phyloP scores from a whole-genome alignment of 2,329 filamentous ascomycete genomes.

The Dothideomycetes sp. region DNA sequence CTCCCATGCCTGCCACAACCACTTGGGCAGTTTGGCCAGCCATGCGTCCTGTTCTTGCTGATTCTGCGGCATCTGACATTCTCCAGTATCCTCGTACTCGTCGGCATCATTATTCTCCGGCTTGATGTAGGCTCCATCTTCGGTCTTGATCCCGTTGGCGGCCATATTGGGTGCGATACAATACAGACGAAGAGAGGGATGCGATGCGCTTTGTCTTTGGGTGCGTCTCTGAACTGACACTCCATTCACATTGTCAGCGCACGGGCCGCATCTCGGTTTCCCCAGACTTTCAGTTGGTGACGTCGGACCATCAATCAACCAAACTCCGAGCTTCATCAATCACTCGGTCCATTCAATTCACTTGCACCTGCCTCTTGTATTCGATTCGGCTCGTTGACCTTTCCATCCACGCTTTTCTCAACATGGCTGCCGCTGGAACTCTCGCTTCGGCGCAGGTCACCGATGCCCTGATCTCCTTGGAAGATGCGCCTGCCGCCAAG shows the following conservation, averaged over 20 bases:
- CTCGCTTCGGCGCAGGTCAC: conserved; percentile 29
- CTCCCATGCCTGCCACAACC: conserved; percentile 72
- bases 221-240: not conserved
- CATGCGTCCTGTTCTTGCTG: conserved; percentile 37
- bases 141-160: conserved; percentile 34
- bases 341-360: not conserved
- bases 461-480: conserved; percentile 41
- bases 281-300: conserved; percentile 3
- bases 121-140: conserved; percentile 29
- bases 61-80: conserved; percentile 24
- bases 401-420: not conserved
- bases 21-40: conserved; percentile 68
- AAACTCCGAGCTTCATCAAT: not conserved
- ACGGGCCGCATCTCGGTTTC: not conserved
- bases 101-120: conserved; percentile 31
- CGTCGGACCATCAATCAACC: conserved; percentile 2
- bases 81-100: conserved; percentile 36
- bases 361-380: not conserved
- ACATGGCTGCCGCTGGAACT: conserved; percentile 6
- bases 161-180: conserved; percentile 12
- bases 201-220: not conserved
- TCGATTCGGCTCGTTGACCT: no score
- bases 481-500: conserved; percentile 38
- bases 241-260: not conserved
- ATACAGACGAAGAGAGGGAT: not conserved